These are phyloP conservation scores for Asterochloris sp. DNA, from an alignment of 139 green algal species.

Conservation along the genomic window DNA sequence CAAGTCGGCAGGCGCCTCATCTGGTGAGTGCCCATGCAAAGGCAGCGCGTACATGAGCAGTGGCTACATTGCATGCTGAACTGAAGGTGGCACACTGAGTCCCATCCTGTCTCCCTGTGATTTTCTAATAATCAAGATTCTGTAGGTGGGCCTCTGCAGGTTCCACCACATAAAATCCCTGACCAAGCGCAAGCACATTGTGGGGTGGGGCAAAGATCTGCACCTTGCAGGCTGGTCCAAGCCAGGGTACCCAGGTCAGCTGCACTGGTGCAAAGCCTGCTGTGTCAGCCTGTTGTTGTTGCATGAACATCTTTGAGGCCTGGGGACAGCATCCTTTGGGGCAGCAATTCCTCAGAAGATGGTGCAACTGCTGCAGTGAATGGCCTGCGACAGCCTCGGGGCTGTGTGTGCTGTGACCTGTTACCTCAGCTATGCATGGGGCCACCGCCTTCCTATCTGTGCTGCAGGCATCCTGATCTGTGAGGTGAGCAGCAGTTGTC, in stretches of 20 bases:
- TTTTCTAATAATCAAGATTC: slow-evolving; percentile 10
- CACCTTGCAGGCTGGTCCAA: slow-evolving; percentile 45
- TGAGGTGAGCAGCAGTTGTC: no score
- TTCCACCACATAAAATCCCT: slow-evolving; percentile 76
- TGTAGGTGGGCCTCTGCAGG: slow-evolving; percentile 22
- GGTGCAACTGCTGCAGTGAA: no score
- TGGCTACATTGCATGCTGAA: not conserved
- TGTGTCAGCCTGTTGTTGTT: not conserved
- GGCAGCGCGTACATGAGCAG: not conserved
- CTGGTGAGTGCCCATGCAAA: not conserved
- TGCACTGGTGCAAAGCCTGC: not conserved
- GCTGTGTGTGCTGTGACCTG: no score
- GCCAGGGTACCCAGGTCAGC: slow-evolving; percentile 48
- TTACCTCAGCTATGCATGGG: no score
- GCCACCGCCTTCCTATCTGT: no score
- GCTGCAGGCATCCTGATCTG: no score
- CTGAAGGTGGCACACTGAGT: not conserved
- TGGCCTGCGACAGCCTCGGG: no score
- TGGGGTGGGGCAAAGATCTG: slow-evolving; percentile 46
- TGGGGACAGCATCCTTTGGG: no score
- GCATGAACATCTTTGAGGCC: no score
- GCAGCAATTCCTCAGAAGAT: no score
- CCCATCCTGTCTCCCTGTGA: not conserved
- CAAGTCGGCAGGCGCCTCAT: not conserved
- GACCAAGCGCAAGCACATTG: slow-evolving; percentile 62